phyloP scores from a whole-genome alignment of 1,284 basidiomycete species.

The Lignosus rhinocerotis region DNA sequence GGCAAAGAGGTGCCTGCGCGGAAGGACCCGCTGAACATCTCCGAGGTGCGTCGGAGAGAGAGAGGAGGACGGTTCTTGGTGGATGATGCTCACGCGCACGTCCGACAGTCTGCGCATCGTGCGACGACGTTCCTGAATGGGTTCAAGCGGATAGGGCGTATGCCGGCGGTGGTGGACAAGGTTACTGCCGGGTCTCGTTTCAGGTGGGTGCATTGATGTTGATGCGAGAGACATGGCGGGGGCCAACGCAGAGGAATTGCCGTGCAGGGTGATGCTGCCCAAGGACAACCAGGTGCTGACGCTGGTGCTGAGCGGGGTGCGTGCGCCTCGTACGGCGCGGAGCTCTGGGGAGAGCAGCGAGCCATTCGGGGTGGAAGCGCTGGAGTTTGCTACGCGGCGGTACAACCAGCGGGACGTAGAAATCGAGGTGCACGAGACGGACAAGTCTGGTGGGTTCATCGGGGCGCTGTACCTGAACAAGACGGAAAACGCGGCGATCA shows the following conservation, averaged over 20 bases:
- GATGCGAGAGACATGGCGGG: neutral
- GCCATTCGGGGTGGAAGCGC: conserved; percentile 84
- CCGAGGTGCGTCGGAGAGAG: conserved; percentile 56
- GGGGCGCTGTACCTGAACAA: conserved; percentile 84
- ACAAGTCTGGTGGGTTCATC: conserved; percentile 97
- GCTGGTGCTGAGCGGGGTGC: conserved; percentile 85
- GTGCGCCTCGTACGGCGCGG: conserved; percentile 80
- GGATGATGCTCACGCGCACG: neutral
- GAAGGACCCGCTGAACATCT: conserved; percentile 81
- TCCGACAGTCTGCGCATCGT: conserved; percentile 60
- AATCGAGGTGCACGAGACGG: conserved; percentile 85
- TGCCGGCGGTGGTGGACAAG: conserved; percentile 89
- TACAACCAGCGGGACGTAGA: conserved; percentile 97
- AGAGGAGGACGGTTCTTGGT: neutral
- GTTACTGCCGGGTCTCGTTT: conserved; percentile 92
- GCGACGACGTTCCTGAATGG: conserved; percentile 86
- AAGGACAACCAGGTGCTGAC: conserved; percentile 93
- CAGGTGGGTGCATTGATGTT: conserved; percentile 56
- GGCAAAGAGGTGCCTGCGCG: conserved; percentile 82
- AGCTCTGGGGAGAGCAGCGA: conserved; percentile 87
- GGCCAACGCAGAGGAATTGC: neutral
- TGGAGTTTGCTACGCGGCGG: conserved; percentile 76
- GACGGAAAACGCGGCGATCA: conserved; percentile 82
- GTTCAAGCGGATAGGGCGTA: conserved; percentile 87
- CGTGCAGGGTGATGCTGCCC: conserved; percentile 72